Conservation (phyloP, 768 basidiomycete species). For the Kondoa subrosea region DNA sequence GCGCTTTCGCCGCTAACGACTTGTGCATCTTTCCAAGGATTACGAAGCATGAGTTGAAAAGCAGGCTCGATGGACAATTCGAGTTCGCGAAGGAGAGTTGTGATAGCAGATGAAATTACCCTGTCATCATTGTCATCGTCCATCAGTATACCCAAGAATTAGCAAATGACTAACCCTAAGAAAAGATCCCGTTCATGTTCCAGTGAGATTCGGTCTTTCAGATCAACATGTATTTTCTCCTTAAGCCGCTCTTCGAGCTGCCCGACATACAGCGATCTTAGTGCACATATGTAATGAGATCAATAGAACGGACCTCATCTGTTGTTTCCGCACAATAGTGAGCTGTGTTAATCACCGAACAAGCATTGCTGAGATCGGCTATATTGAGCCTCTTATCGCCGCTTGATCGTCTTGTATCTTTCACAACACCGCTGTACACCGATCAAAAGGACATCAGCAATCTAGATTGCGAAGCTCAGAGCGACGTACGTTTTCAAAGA, state of each 20-base stretch:
- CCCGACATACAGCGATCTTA: background rate
- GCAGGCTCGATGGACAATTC: constrained; percentile 66
- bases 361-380: constrained; percentile 59
- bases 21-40: constrained; percentile 58
- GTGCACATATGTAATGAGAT: background rate
- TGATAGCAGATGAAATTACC: constrained; percentile 67
- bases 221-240: constrained; percentile 58
- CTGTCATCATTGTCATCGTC: constrained; percentile 35
- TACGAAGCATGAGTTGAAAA: constrained; percentile 57
- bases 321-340: constrained; percentile 93
- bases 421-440: background rate
- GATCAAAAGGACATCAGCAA: background rate
- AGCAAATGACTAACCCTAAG: constrained; percentile 46
- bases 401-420: constrained; percentile 27
- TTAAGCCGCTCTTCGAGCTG: constrained; percentile 86
- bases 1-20: constrained; percentile 75
- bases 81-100: constrained; percentile 61
- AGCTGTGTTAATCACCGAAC: constrained; percentile 85
- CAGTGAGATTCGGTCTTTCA: constrained; percentile 60
- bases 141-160: constrained; percentile 3
- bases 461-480: background rate
- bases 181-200: constrained; percentile 78
- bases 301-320: constrained; percentile 44
- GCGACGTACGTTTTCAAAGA: constrained; percentile 50
- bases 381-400: constrained; percentile 63